Base-by-base conservation (phyloP, 2,329 filamentous ascomycete species). In the Monosporascus sp. region DNA sequence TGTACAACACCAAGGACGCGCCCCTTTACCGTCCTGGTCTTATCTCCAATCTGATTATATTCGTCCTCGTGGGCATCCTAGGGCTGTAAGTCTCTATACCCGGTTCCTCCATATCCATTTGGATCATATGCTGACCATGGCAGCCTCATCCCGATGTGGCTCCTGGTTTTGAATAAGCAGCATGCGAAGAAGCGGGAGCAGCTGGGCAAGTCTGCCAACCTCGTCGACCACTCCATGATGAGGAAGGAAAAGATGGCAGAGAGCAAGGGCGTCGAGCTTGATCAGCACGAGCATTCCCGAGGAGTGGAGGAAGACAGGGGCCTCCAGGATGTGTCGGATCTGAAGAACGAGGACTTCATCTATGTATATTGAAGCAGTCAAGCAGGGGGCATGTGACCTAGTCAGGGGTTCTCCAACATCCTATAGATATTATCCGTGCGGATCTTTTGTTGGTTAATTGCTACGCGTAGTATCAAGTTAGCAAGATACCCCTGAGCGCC, bases 331-430 rank as follows among this genome's bases (percentile, higher is more conserved):
- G 59, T 86, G 58, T 86, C 84, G 1, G 85, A 88, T 65, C 68
- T 78, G 20, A 71, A 83, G 70, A 88, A 88, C 59, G 83, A 88
- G 53, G 83, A 88, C 61, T 88, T 88, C 68, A 76, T 85, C 17
- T 86, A 67, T 38, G 64, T 66, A 6, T 66, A 65, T 36, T 65
- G 45, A 54, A 46, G 17, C 17, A 41, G 18, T n/a, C 17, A 17
- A 18, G 17, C 38, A 20, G 1, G 38, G 31, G 31, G 31, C 9
- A 34, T 34, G 9, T 11, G 31, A 0, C 31, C 11, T 34, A 34
- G 31, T 14, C 31, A 34, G 9, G 27, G 31, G 31, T 34, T 34
- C 31, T 34, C 31, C 31, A 5, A 14, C 11, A 34, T 34, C 5
- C 31, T 34, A 4, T 34, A 14, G 31, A 34, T 14, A 14, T 14